Evolutionary conservation across 108 stramenopile genomes (phyloP).

Genomic region (Nitzschia palea): DNA sequence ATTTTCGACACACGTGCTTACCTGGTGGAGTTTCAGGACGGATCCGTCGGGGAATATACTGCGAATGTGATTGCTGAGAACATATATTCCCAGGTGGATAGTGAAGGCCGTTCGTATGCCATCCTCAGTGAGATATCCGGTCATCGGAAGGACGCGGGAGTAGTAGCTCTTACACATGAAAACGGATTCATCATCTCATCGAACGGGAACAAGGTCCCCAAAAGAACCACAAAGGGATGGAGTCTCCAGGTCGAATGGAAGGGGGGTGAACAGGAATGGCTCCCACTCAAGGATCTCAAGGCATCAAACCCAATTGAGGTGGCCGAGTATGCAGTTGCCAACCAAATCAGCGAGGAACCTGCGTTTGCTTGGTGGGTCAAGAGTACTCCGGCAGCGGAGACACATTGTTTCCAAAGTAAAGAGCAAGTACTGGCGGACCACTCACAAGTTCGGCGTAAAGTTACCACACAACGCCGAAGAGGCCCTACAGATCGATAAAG

Average conservation of each 20-base stretch:
- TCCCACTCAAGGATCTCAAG: slow-evolving; percentile 35
- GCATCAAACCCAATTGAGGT: slow-evolving; percentile 51
- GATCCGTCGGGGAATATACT: slow-evolving; percentile 25
- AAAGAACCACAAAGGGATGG: slow-evolving; percentile 59
- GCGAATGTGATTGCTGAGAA: slow-evolving; percentile 50
- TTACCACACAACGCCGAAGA: slow-evolving; percentile 29
- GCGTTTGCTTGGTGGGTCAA: slow-evolving; percentile 58
- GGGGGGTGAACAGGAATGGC: slow-evolving; percentile 33
- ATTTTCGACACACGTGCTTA: slow-evolving; percentile 30
- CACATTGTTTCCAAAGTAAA: slow-evolving; percentile 39
- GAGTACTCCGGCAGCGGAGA: slow-evolving; percentile 1
- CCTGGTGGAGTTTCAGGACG: slow-evolving; percentile 45
- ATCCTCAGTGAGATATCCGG: no score
- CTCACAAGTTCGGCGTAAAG: slow-evolving; percentile 36
- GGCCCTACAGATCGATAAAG: slow-evolving; percentile 29
- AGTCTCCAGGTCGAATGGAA: slow-evolving; percentile 35
- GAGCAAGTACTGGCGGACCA: slow-evolving; percentile 36
- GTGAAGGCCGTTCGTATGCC: no score
- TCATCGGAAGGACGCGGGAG: no score
- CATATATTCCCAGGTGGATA: no score
- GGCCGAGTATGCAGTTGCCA: slow-evolving; percentile 45
- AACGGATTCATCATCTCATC: no score
- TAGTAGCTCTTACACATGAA: no score
- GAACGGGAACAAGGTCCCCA: background rate
- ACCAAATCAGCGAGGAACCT: slow-evolving; percentile 26